Evolutionary conservation across 2,329 filamentous ascomycete genomes (phyloP), one percentile per base, ranked within the genome.

Genomic region (Ilyonectria mors-panacis): DNA sequence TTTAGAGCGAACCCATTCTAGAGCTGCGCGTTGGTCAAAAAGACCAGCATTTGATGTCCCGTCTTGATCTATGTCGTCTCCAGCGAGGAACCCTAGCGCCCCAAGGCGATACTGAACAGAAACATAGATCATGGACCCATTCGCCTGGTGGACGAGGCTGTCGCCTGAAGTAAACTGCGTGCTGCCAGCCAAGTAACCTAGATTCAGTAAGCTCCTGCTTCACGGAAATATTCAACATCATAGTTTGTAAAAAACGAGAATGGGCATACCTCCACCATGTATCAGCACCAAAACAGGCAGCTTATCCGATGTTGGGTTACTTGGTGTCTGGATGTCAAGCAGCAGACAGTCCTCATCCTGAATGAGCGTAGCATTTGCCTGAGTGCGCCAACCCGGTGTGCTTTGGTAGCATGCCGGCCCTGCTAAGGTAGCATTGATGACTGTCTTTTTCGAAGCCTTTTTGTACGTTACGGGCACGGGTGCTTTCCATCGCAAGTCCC

Each of bases 1-100:
- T 63, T 63, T 66, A 2, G 63, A 35, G 10, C 37, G 53, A 28
- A 66, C n/a, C 63, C 64, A 66, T 30, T 66, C 45, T 4, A 66
- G 51, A 1, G n/a, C 64, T 26, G 30, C 26, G 19, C 64, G 51
- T 28, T 66, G 59, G 30, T 66, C 64, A 2, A 65, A 47, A 8
- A 65, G 56, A 3, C 63, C 58, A 33, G 42, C 57, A 42, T 62
- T 65, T 13, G 26, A 33, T 21, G 58, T 55, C 26, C 62, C 62
- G 13, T 59, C 39, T 12, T 55, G 9, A 19, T 55, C 23, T 1
- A 65, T 8, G 12, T 30, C 58, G 23, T 65, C 48, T 30, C 58
- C 63, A 2, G 28, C 57, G 1, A 65, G 21, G 33, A 65, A 65
- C 1, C 63, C 58, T 2, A 56, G 35, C 4, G 48, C 30, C 10